phyloP scores from a whole-genome alignment of 1,139 yeast species.

The Torulaspora pretoriensis region DNA sequence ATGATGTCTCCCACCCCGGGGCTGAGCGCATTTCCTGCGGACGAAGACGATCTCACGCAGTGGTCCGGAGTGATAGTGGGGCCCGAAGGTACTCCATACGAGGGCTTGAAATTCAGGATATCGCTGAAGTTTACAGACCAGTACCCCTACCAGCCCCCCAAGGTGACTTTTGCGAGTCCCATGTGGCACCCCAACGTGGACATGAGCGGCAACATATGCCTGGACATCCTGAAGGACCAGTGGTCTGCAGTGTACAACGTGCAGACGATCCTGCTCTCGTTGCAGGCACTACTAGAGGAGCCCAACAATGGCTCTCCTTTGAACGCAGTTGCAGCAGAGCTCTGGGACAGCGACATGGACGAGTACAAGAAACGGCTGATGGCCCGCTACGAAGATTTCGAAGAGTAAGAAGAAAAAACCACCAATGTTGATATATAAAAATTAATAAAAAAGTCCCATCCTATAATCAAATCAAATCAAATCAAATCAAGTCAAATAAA shows the following conservation, averaged over 20 bases:
- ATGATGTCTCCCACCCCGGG: slow-evolving; percentile 50
- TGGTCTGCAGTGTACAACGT: slow-evolving; percentile 83
- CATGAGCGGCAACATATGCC: slow-evolving; percentile 67
- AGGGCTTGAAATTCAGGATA: slow-evolving; percentile 51
- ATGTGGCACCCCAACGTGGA: slow-evolving; percentile 75
- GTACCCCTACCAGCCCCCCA: slow-evolving; percentile 61
- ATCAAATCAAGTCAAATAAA: slow-evolving; percentile 31
- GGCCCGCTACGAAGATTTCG: slow-evolving; percentile 44
- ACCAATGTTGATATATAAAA: slow-evolving; percentile 1
- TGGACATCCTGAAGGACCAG: slow-evolving; percentile 80
- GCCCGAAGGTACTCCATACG: slow-evolving; percentile 58
- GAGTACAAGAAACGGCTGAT: slow-evolving; percentile 45
- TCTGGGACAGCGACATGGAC: slow-evolving; percentile 44
- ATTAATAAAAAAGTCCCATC: slow-evolving; percentile 29
- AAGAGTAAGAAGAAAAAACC: slow-evolving; percentile 21
- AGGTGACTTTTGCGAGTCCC: slow-evolving; percentile 56
- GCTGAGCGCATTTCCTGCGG: slow-evolving; percentile 49
- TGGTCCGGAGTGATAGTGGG: slow-evolving; percentile 65
- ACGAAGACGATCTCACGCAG: slow-evolving; percentile 49
- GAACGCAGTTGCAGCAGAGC: slow-evolving; percentile 45
- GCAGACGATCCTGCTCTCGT: slow-evolving; percentile 53
- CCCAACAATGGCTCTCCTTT: slow-evolving; percentile 52
- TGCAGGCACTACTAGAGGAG: slow-evolving; percentile 55
- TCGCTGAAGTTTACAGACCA: slow-evolving; percentile 53
- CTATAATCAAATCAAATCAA: too few species aligned